phyloP scores from a whole-genome alignment of 2,329 filamentous ascomycete genomes.

The Eutypa lata region DNA sequence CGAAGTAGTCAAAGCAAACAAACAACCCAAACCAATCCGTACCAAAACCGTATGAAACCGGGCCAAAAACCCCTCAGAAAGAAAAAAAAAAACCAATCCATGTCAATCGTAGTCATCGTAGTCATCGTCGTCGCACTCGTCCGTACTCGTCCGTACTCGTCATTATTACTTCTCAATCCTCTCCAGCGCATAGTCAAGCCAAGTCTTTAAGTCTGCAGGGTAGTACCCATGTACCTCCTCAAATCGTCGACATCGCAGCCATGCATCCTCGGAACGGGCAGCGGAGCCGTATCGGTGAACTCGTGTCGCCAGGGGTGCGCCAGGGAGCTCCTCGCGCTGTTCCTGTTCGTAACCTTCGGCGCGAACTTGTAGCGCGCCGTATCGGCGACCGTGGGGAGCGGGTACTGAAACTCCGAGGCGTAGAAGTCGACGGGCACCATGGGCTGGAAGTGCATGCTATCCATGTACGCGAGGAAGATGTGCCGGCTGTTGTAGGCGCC shows the following conservation, averaged over 20 bases:
- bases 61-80: too few relatives aligned
- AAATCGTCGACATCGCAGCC: conserved; percentile 13
- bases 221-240: conserved; percentile 4
- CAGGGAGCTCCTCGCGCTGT: conserved; percentile 5
- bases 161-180: not conserved
- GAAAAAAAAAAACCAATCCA: not conserved
- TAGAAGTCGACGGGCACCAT: conserved; percentile 29
- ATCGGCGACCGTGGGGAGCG: conserved; percentile 22
- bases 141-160: not conserved
- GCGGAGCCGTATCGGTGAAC: conserved; percentile 16
- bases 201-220: not conserved
- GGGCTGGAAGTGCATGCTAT: conserved; percentile 28
- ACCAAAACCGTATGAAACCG: too few relatives aligned
- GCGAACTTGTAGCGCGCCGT: conserved; percentile 19
- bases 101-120: not conserved
- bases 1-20: too few relatives aligned
- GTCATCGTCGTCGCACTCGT: not conserved
- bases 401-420: conserved; percentile 31
- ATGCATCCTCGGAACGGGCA: conserved; percentile 16
- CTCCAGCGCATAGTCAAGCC: not conserved
- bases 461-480: conserved; percentile 26
- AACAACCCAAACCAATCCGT: too few relatives aligned
- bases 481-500: conserved; percentile 32
- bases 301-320: conserved; percentile 24
- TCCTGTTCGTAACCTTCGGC: conserved; percentile 11